Percentiles rank a stretch among this genome's conserved stretches.
phyloP scores from a whole-genome alignment of 2,329 filamentous ascomycete species.

The Aspergillus costaricaensis region DNA sequence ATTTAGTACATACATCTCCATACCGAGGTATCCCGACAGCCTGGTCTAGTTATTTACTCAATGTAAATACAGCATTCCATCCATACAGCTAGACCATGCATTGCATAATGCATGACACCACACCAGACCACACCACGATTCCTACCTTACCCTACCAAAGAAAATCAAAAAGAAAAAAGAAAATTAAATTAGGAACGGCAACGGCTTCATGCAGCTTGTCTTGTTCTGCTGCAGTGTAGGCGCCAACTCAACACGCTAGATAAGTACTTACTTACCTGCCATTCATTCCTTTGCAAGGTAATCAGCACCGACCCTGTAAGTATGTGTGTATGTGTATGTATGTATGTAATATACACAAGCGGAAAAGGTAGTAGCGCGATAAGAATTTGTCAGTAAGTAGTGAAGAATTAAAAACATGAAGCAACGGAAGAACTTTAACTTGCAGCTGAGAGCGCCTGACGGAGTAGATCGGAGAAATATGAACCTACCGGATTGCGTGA shows the following conservation, averaged over 20 bases:
- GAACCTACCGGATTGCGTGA: constrained; percentile 6
- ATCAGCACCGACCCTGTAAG: too few relatives aligned
- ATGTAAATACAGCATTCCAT: background rate
- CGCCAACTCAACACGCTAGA: background rate
- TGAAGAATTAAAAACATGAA: background rate
- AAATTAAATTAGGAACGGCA: constrained; percentile 9
- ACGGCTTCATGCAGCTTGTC: constrained; percentile 20
- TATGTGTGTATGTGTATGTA: background rate
- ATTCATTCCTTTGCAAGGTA: too few relatives aligned
- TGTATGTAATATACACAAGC: background rate
- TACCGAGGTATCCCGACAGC: background rate
- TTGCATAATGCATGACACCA: constrained; percentile 25
- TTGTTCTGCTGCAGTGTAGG: background rate
- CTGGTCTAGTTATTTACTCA: background rate
- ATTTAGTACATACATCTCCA: background rate
- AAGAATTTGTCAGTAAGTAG: background rate
- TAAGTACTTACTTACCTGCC: too few relatives aligned
- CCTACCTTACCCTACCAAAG: background rate
- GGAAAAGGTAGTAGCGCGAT: background rate
- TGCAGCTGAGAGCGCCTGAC: constrained; percentile 13
- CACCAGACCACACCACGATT: background rate
- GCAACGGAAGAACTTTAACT: constrained; percentile 1
- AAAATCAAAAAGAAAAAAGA: too few relatives aligned
- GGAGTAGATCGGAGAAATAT: constrained; percentile 11
- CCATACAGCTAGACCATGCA: constrained; percentile 18